Conservation (phyloP, 129 eudicot species). For the Tagetes patula region DNA sequence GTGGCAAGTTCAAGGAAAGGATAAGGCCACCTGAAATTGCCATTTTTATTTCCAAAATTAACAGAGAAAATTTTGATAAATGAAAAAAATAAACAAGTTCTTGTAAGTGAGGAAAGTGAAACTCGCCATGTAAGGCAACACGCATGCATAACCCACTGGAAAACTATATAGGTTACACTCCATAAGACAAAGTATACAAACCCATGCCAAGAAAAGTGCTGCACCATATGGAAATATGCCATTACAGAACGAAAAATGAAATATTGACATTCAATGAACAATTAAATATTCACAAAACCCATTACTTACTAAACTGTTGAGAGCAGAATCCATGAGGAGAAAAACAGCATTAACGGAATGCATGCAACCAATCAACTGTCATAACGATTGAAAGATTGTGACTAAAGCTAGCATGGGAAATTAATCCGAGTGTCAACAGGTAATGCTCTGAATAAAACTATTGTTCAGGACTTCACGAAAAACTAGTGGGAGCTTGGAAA, state of each 20-base stretch:
- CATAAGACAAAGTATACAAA: conserved; percentile 59
- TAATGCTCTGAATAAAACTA: neutral
- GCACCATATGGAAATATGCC: conserved; percentile 24
- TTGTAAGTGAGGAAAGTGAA: neutral
- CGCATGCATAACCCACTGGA: conserved; percentile 80
- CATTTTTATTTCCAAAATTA: neutral
- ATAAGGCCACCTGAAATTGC: conserved; percentile 81
- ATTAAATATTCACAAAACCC: neutral
- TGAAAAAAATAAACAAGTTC: neutral
- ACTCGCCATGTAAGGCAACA: conserved; percentile 62
- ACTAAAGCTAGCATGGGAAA: neutral
- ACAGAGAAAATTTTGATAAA: neutral
- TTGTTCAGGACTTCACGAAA: neutral
- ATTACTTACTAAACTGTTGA: conserved; percentile 63
- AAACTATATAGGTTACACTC: conserved; percentile 55
- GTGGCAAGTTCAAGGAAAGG: conserved; percentile 82
- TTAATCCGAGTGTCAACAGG: neutral
- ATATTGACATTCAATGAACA: neutral
- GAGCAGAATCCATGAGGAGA: conserved; percentile 68
- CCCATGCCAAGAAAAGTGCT: conserved; percentile 76
- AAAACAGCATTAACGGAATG: conserved; percentile 80
- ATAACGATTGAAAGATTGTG: neutral
- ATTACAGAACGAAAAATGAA: neutral
- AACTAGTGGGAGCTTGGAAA: neutral
- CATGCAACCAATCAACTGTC: conserved; percentile 74